A percentile compares a stretch with the other conserved stretches of the same genome.
Evolutionary conservation across 2,329 filamentous ascomycete species (phyloP).

Genomic region (Pestalotiopsis sp.): DNA sequence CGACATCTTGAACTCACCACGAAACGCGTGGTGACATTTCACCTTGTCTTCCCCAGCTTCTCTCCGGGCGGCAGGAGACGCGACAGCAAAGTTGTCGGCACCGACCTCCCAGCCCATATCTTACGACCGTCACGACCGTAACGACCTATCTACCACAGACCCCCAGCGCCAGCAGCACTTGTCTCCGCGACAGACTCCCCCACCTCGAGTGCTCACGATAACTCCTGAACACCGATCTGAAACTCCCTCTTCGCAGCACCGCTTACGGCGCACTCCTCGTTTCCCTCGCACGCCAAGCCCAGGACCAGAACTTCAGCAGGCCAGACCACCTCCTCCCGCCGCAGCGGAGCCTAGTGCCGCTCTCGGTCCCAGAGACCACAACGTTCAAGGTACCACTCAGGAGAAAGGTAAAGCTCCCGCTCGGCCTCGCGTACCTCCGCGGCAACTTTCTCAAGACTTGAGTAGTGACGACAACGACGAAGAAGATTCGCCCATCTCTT

Average conservation of each 20-base stretch:
- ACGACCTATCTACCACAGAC: conserved; percentile 45
- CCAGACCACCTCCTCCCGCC: conserved; percentile 27
- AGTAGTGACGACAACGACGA: conserved; percentile 45
- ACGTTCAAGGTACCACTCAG: conserved; percentile 35
- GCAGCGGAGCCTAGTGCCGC: conserved; percentile 45
- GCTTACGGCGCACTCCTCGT: conserved; percentile 55
- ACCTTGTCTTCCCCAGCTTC: conserved; percentile 50
- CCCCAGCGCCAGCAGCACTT: conserved; percentile 46
- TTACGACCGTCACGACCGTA: conserved; percentile 59
- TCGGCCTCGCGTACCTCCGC: conserved; percentile 28
- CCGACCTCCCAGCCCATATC: conserved; percentile 38
- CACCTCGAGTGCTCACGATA: conserved; percentile 19
- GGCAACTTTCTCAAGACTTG: conserved; percentile 51
- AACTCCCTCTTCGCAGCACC: conserved; percentile 49
- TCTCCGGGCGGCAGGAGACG: conserved; percentile 34
- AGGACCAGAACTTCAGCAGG: conserved; percentile 31
- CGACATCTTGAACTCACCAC: conserved; percentile 32
- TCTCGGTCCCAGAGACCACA: conserved; percentile 44
- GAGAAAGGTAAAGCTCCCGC: conserved; percentile 24
- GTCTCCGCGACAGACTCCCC: conserved; percentile 37
- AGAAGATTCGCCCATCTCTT: conserved; percentile 36
- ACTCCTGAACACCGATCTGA: conserved; percentile 38
- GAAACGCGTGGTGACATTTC: conserved; percentile 39
- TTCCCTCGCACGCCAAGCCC: conserved; percentile 49
- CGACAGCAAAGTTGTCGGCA: conserved; percentile 49